Evolutionary conservation across 2,329 filamentous ascomycete genomes (phyloP).

Genomic region (Claviceps capensis): DNA sequence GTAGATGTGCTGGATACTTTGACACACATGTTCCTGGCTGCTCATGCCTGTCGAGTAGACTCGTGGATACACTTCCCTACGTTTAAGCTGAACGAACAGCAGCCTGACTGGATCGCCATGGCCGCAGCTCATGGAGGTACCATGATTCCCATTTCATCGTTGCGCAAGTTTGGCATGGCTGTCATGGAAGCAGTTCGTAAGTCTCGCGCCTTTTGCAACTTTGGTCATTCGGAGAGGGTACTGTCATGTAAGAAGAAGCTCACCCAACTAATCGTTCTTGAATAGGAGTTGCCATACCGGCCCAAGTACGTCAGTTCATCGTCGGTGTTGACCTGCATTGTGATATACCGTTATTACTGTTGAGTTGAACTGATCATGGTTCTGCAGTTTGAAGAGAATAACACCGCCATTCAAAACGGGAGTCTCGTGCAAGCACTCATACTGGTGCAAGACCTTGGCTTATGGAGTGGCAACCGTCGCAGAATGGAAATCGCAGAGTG

Average conservation of each 20-base stretch:
- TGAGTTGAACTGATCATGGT: background rate
- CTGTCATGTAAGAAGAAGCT: background rate
- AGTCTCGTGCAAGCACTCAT: conserved; percentile 36
- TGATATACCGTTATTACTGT: too few species aligned
- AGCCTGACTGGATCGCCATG: conserved; percentile 45
- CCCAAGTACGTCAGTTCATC: conserved; percentile 12
- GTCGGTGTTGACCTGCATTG: background rate
- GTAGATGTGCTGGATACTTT: conserved; percentile 46
- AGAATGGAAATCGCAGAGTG: conserved; percentile 45
- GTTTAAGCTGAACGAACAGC: conserved; percentile 39
- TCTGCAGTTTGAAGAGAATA: conserved; percentile 34
- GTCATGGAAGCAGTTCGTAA: conserved; percentile 37
- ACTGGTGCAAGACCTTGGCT: conserved; percentile 33
- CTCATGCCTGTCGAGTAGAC: conserved; percentile 41
- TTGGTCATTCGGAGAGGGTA: background rate
- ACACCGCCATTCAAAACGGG: conserved; percentile 30
- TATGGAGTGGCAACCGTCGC: conserved; percentile 41
- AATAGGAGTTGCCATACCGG: conserved; percentile 18
- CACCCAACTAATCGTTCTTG: background rate
- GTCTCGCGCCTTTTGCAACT: conserved; percentile 4
- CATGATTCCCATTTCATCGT: conserved; percentile 39
- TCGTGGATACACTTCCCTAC: conserved; percentile 49
- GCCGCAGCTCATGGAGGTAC: conserved; percentile 48
- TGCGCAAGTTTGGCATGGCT: conserved; percentile 47
- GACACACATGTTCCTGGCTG: conserved; percentile 45